Evolutionary conservation across 495 filamentous ascomycete genomes (phyloP).

Genomic region (Barbatosphaeria neglecta): DNA sequence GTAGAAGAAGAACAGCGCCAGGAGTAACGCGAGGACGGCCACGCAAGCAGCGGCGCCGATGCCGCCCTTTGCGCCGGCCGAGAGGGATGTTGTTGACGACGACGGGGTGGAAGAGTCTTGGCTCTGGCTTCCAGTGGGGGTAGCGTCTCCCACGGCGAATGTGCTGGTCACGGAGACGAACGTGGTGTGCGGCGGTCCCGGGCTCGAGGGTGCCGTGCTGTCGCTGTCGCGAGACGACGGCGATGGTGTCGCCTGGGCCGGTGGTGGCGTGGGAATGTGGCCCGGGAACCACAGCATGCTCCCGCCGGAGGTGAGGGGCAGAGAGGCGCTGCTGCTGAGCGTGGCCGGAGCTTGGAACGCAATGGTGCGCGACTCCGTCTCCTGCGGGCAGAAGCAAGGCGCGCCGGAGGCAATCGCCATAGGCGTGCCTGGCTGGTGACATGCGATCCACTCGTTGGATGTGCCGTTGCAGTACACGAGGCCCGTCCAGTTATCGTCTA

Average conservation of each 20-base stretch:
- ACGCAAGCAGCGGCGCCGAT: slow-evolving; percentile 9
- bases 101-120: not conserved
- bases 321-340: slow-evolving; percentile 10
- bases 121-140: not conserved
- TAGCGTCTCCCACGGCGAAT: too few species aligned
- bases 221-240: not conserved
- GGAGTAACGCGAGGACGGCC: slow-evolving; percentile 6
- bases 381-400: slow-evolving; percentile 10
- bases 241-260: not conserved
- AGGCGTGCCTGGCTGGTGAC: slow-evolving; percentile 5
- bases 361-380: not conserved
- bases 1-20: slow-evolving; percentile 5
- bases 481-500: slow-evolving; percentile 8
- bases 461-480: slow-evolving; percentile 14
- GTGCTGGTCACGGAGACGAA: too few species aligned
- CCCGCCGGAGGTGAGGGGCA: slow-evolving; percentile 12
- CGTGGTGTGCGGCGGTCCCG: too few species aligned
- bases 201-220: not conserved
- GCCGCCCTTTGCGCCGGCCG: slow-evolving; percentile 8
- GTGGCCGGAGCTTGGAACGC: slow-evolving; percentile 11
- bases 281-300: slow-evolving; percentile 14
- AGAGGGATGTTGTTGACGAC: not conserved
- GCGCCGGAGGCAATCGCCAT: slow-evolving; percentile 2
- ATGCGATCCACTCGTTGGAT: slow-evolving; percentile 9
- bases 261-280: slow-evolving; percentile 5